Evolutionary conservation across 176 grass and related monocot species (phyloP), one percentile per base, ranked within the genome.

Genomic region (Raddia distichophylla): DNA sequence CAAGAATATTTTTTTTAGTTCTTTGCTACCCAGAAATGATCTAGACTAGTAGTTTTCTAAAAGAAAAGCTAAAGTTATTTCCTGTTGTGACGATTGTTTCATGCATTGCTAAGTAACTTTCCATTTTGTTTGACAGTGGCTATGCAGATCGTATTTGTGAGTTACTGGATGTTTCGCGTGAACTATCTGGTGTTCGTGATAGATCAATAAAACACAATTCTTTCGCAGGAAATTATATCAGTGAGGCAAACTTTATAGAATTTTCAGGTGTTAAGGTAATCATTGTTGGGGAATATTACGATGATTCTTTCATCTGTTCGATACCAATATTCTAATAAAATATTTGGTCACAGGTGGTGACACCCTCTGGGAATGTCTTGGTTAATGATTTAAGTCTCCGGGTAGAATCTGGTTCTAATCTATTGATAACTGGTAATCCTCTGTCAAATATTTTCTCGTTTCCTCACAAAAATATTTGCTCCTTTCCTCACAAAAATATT

Each of bases 61-160:
- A 61, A 40, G 35, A 53, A 4, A 73, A 16, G 60, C 27, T 57
- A 17, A 18, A 50, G 40, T 5, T 59, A 72, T 58, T 3, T 74
- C 60, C 3, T 78, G 19, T 7, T 76, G 10, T 22, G 27, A 88
- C 18, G 20, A 54, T 64, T 80, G 32, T 50, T 74, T 84, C 13
- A 35, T 69, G 69, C 46, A 48, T 80, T 85, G 17, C 18, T 77
- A 78, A 77, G 88, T 76, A 58, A 34, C 55, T 59, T 33, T 80
- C 55, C 3, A 32, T 32, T 80, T n/a, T 5, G 5, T 19, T 72
- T 62, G 56, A 71, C 88, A 98, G 96, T 91, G 96, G 91, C n/a
- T 98, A 98, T 80, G 90, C 96, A 27, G 87, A 98, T 55, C 93
- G 96, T 71, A 98, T 98, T 88, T 87, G 86, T 83, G 96, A 98